Evolutionary conservation across 805 yeast species (phyloP), one percentile per base, ranked within the genome.

Genomic region (Saturnispora dispora): DNA sequence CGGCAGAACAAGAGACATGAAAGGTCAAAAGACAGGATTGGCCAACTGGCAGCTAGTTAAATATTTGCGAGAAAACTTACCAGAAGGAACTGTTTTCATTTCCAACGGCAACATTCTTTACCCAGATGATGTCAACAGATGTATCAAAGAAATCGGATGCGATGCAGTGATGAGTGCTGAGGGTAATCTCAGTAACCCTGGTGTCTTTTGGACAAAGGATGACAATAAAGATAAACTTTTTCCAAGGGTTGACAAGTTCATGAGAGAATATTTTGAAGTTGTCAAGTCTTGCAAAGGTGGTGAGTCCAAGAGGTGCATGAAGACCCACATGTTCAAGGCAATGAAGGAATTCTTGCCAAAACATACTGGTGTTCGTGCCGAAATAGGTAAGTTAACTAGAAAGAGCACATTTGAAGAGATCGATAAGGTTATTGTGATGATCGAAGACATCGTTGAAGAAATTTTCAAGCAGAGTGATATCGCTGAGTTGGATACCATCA

Each of bases 151-250:
- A 8, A 79, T 88, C 4, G 71, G 69, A 0, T 85, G 93, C 56
- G 97, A 93, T 68, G 96, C 89, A 0, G 93, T 93, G 17, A 93
- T 93, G 99, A 83, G 95, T 41, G 99, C 99, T 1, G 99, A 93
- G 66, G 96, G 96, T 1, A 89, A 89, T 62, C 71, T 93, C 35
- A 86, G 83, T 68, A 93, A 93, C 60, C 99, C 99, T 0, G 97
- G 95, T 6, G 81, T 90, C 1, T 91, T 93, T 64, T 78, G 82
- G 83, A 69, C 77, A 2, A 65, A 68, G 45, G 60, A 68, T 2
- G 68, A 73, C 8, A 79, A 83, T 50, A 66, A 58, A 25, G 88
- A 86, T 20, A 79, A 70, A 57, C 84, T 80, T 52, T 89, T 81
- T 61, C 96, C 96, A 13, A 74, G 98, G 53, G 90, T 91, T 5